Conservation (phyloP, 345 rosid genomes). For the Reutealis trisperma region DNA sequence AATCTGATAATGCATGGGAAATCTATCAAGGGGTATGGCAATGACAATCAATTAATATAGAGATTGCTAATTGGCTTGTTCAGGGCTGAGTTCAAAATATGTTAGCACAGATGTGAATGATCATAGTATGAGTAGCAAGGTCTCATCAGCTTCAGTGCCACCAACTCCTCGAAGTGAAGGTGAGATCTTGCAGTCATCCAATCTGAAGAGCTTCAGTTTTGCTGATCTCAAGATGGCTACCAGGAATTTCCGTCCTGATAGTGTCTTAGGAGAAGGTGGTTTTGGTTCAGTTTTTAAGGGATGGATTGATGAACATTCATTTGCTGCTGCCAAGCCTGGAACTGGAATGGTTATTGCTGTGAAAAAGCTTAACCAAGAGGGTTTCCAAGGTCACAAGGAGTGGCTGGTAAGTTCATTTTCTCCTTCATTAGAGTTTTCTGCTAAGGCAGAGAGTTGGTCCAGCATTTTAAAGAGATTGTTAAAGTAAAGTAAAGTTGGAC, state of each 20-base stretch:
- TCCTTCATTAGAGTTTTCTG: not conserved
- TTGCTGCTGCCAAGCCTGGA: conserved; percentile 73
- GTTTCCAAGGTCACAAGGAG: conserved; percentile 95
- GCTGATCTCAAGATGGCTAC: conserved; percentile 74
- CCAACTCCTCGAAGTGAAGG: conserved; percentile 83
- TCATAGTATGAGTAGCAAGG: conserved; percentile 52
- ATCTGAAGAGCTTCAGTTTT: conserved; percentile 69
- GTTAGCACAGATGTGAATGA: conserved; percentile 47
- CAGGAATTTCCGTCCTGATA: conserved; percentile 88
- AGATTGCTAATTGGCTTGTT: conserved; percentile 7
- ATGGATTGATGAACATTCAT: conserved; percentile 81
- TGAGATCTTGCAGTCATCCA: conserved; percentile 73
- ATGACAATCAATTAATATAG: conserved; percentile 11
- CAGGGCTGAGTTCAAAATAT: conserved; percentile 55
- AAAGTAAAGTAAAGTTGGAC: not conserved
- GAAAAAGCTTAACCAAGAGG: conserved; percentile 85
- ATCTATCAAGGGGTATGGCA: no score
- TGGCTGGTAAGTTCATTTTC: conserved; percentile 76
- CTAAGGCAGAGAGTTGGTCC: not conserved
- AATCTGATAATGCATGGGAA: not conserved
- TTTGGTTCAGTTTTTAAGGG: conserved; percentile 97
- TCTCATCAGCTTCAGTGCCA: conserved; percentile 58
- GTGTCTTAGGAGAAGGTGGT: conserved; percentile 95
- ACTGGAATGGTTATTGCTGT: conserved; percentile 85
- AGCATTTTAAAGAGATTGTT: not conserved